These are phyloP conservation scores for Scedosporium dehoogii DNA, from an alignment of 2,329 filamentous ascomycete genomes.

Conservation along the genomic window DNA sequence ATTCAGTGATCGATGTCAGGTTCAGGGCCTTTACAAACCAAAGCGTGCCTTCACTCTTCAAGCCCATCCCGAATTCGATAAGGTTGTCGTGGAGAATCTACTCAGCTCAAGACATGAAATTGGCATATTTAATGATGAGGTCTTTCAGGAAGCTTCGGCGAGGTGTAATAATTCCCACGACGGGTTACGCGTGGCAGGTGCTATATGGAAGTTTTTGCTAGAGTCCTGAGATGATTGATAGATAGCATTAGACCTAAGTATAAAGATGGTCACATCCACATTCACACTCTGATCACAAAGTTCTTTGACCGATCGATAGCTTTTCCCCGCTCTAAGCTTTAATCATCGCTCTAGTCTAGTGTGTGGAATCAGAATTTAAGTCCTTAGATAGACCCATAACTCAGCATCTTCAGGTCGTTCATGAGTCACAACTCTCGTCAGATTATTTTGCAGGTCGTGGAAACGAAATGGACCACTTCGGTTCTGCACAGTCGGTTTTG, in stretches of 20 bases:
- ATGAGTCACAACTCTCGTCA: too few species aligned
- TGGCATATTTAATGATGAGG: slow-evolving; percentile 17
- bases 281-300: background rate
- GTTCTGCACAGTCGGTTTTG: too few species aligned
- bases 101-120: slow-evolving; percentile 17
- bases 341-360: too few species aligned
- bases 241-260: background rate
- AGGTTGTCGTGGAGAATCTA: slow-evolving; percentile 27
- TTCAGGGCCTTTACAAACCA: slow-evolving; percentile 32
- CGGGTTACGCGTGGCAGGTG: slow-evolving; percentile 16
- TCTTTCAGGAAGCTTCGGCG: slow-evolving; percentile 17
- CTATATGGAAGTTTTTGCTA: slow-evolving; percentile 18
- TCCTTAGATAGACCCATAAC: too few species aligned
- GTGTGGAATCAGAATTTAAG: too few species aligned
- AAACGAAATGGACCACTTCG: too few species aligned
- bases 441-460: too few species aligned
- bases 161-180: slow-evolving; percentile 18
- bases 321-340: too few species aligned
- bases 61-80: slow-evolving; percentile 37
- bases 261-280: background rate
- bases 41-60: slow-evolving; percentile 30
- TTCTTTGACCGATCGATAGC: background rate
- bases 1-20: slow-evolving; percentile 27
- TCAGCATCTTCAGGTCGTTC: too few species aligned
- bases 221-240: background rate